Conservation (phyloP, 345 rosid species). For the Populus nigra region DNA sequence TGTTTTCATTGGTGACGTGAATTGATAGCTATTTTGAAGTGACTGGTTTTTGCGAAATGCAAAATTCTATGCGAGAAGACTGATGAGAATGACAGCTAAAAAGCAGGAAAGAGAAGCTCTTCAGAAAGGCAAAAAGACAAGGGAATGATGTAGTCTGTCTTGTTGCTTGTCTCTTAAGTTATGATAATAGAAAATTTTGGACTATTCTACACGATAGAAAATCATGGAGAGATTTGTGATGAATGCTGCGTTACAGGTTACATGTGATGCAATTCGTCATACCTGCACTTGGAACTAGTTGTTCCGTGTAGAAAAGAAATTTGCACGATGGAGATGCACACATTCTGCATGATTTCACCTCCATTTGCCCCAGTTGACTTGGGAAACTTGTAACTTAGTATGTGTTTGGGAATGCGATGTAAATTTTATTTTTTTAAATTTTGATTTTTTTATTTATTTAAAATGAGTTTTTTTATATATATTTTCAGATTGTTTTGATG, state of each 20-base stretch:
- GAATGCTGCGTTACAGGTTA: not conserved
- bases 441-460: too few species aligned
- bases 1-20: not conserved
- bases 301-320: not conserved
- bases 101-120: not conserved
- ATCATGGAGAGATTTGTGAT: not conserved
- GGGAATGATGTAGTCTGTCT: not conserved
- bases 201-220: not conserved
- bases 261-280: not conserved
- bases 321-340: not conserved
- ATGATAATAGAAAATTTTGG: not conserved
- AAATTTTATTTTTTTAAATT: too few species aligned
- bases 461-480: too few species aligned
- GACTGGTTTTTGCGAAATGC: not conserved
- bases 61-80: not conserved
- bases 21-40: not conserved
- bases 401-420: too few species aligned
- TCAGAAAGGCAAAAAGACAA: not conserved
- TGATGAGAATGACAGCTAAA: not conserved
- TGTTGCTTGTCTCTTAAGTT: not conserved
- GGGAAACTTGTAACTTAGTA: too few species aligned
- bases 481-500: too few species aligned
- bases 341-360: not conserved
- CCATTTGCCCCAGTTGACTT: not conserved
- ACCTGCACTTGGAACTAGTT: not conserved